A percentile compares a stretch with the other conserved stretches of the same genome.
These are phyloP conservation scores for Aspergillus pseudoterreus DNA, from an alignment of 2,329 filamentous ascomycete species.

Conservation along the genomic window DNA sequence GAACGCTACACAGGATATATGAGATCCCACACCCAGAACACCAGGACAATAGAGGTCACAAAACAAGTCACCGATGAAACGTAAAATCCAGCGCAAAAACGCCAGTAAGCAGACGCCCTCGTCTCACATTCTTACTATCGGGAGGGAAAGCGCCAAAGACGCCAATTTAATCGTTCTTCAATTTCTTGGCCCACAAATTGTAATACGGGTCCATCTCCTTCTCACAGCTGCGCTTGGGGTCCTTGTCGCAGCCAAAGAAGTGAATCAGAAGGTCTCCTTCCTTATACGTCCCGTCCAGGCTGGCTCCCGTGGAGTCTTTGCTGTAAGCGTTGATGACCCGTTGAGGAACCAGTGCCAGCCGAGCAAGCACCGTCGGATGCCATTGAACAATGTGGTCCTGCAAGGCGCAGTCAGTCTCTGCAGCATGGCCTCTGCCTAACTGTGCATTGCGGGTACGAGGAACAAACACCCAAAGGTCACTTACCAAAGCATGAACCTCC, in stretches of 20 bases:
- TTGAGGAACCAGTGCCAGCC: constrained; percentile 85
- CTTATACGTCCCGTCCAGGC: constrained; percentile 62
- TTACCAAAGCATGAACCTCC: constrained; percentile 82
- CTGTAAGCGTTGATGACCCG: constrained; percentile 77
- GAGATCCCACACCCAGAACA: constrained; percentile 4
- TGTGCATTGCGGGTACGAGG: not conserved
- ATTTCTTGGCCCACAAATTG: constrained; percentile 37
- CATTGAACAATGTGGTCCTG: constrained; percentile 89
- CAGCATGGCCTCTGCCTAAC: too few relatives aligned
- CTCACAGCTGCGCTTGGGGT: constrained; percentile 60
- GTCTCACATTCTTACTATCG: not conserved
- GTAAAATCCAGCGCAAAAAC: not conserved
- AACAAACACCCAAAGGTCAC: constrained; percentile 23
- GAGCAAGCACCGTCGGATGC: constrained; percentile 93
- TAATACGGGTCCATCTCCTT: constrained; percentile 62
- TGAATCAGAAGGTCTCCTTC: constrained; percentile 82
- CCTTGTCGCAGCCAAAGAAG: constrained; percentile 68
- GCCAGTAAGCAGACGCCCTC: not conserved
- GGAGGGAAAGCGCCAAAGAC: not conserved
- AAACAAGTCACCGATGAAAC: not conserved
- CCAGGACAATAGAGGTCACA: constrained; percentile 4
- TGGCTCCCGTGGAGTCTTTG: constrained; percentile 35
- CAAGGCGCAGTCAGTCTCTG: not conserved
- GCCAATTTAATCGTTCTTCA: constrained; percentile 16
- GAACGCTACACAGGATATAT: constrained; percentile 1